These are phyloP conservation scores for Crucihimalaya himalaica DNA, from an alignment of 345 rosid species.

Conservation along the genomic window DNA sequence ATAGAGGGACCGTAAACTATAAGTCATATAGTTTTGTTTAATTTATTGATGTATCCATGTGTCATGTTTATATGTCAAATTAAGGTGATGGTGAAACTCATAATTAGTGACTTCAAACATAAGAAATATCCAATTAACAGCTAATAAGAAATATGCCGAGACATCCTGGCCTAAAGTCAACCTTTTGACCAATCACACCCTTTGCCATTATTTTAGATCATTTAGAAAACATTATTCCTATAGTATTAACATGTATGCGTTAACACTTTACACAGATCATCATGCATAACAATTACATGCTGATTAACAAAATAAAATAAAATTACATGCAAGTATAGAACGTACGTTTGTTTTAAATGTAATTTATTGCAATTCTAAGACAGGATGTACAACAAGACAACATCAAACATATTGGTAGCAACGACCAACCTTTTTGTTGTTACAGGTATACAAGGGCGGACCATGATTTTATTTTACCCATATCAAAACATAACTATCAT, in stretches of 20 bases:
- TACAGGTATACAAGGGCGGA: too few relatives aligned
- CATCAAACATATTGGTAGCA: background rate
- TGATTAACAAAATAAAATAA: too few relatives aligned
- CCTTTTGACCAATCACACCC: slow-evolving; percentile 10
- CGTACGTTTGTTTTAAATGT: background rate
- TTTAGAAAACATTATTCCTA: background rate
- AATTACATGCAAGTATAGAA: background rate
- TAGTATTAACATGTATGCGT: background rate
- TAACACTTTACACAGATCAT: background rate
- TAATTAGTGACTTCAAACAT: background rate
- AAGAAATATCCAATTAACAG: slow-evolving; percentile 7
- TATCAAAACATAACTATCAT: too few relatives aligned
- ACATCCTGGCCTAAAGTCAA: slow-evolving; percentile 4
- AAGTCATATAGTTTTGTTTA: background rate
- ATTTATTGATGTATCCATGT: background rate
- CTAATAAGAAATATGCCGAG: background rate
- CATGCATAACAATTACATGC: slow-evolving; percentile 3
- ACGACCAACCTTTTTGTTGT: background rate
- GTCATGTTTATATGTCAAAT: slow-evolving; percentile 23
- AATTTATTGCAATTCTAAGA: background rate
- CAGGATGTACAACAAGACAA: background rate
- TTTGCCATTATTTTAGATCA: background rate
- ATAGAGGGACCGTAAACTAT: slow-evolving; percentile 7
- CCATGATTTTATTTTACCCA: too few relatives aligned
- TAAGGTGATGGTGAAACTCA: slow-evolving; percentile 9